Conservation (phyloP, 805 yeast genomes). For the Ogataea paradorogensis region DNA sequence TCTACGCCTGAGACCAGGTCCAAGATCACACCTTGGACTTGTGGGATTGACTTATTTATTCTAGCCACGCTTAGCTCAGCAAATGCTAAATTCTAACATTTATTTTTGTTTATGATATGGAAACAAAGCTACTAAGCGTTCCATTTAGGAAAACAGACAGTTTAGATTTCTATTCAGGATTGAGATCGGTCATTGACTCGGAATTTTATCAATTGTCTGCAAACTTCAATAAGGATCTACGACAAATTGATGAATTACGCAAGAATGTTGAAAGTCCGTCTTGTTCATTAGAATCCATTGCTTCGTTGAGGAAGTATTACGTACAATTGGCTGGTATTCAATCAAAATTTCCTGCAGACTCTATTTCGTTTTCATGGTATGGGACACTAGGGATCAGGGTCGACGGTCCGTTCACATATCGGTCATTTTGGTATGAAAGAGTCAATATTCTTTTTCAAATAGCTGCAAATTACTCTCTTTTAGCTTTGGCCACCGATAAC, state of each 20-base stretch:
- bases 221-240: constrained; percentile 32
- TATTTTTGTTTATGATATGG: constrained; percentile 13
- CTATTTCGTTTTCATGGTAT: constrained; percentile 67
- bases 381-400: constrained; percentile 60
- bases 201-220: constrained; percentile 39
- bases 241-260: constrained; percentile 43
- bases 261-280: constrained; percentile 34
- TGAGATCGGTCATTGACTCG: constrained; percentile 36
- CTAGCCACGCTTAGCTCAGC: no score
- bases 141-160: constrained; percentile 39
- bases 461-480: constrained; percentile 58
- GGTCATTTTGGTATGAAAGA: constrained; percentile 58
- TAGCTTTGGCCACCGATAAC: constrained; percentile 46
- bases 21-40: no score
- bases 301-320: constrained; percentile 44
- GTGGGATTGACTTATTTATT: no score
- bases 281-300: constrained; percentile 34
- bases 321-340: constrained; percentile 41
- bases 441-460: constrained; percentile 65
- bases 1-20: no score
- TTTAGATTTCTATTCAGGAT: constrained; percentile 32
- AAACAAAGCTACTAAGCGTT: constrained; percentile 35
- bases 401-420: constrained; percentile 42
- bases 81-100: no score
- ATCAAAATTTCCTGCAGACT: constrained; percentile 62